Percentiles rank a stretch among this genome's conserved stretches.
Evolutionary conservation across 768 basidiomycete genomes (phyloP).

Genomic region (Pholiota molesta): DNA sequence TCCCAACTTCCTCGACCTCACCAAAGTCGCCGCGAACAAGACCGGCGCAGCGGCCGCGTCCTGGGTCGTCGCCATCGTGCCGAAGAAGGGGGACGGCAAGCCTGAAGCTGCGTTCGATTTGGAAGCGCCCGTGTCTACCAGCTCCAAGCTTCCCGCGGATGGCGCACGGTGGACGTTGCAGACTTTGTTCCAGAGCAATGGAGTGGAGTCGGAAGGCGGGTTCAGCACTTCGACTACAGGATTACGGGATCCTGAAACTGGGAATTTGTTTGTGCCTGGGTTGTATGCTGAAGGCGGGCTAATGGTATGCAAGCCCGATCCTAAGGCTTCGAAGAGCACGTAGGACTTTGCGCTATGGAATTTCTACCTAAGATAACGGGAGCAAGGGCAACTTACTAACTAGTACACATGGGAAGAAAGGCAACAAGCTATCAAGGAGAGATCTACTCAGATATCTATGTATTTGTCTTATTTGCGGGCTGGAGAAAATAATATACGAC

Average conservation of each 20-base stretch:
- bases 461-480: too few species aligned
- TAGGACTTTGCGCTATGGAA: too few species aligned
- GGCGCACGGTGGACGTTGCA: conserved; percentile 43
- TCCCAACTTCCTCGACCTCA: conserved; percentile 60
- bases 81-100: conserved; percentile 17
- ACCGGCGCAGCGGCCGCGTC: conserved; percentile 48
- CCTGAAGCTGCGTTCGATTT: conserved; percentile 35
- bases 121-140: conserved; percentile 52
- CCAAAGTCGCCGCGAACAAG: conserved; percentile 46
- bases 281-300: conserved; percentile 59
- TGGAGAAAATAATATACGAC: too few species aligned
- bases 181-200: conserved; percentile 77
- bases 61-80: conserved; percentile 57
- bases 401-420: too few species aligned
- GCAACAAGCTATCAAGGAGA: too few species aligned
- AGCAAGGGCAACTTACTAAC: too few species aligned
- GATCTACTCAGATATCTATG: too few species aligned
- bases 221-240: conserved; percentile 59
- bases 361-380: too few species aligned
- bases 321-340: too few species aligned
- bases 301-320: conserved; percentile 44
- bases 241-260: conserved; percentile 51
- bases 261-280: conserved; percentile 55
- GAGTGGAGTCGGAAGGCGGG: conserved; percentile 39
- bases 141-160: conserved; percentile 38